Base-by-base conservation (phyloP, 2,329 filamentous ascomycete genomes). In the Periconia macrospinosa region DNA sequence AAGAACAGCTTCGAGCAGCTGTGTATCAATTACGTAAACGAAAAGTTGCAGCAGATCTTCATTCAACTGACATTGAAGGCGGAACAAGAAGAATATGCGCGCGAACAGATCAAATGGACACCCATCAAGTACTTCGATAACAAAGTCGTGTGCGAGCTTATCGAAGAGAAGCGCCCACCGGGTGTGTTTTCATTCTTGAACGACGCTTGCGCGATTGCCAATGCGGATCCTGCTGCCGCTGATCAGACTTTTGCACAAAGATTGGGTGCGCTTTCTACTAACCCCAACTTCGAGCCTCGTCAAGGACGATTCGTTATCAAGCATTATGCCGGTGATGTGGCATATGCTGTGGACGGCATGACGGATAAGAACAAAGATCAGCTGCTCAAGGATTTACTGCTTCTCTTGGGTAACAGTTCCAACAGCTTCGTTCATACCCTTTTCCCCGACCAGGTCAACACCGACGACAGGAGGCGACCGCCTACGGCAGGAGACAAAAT, bases 351-450 rank as follows among this genome's bases (percentile, higher is more conserved):
- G 2, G 91, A 96, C 52, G 94, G 94, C 55, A 99, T 99, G 80
- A 99, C 94, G 1, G 94, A 99, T 75, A 99, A 99, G 83, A 99
- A 97, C 81, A 99, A 97, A 81, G 94, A 99, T 70, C 91, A 95
- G 75, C 81, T 99, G 43, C 80, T 97, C 54, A 99, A 99, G 79
- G 94, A 96, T 63, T 80, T 99, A 41, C 83, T 97, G 48, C 93
- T 91, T 69, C 81, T 99, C 37, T 89, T 96, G 67, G 87, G 88
- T 57, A 85, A 86, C 61, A 97, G 92, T 69, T 83, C 86, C 53
- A 97, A 97, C 76, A 76, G 79, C 17, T 99, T 97, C 65, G 80
- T 97, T 10, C 93, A 96, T 68, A 86, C 85, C 0, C 73, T 99
- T 0, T 99, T 99, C 82, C 94, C 94, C 19, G 79, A 96, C 60